These are phyloP conservation scores for Cladorrhinum sp. DNA, from an alignment of 2,329 filamentous ascomycete species.

Conservation along the genomic window DNA sequence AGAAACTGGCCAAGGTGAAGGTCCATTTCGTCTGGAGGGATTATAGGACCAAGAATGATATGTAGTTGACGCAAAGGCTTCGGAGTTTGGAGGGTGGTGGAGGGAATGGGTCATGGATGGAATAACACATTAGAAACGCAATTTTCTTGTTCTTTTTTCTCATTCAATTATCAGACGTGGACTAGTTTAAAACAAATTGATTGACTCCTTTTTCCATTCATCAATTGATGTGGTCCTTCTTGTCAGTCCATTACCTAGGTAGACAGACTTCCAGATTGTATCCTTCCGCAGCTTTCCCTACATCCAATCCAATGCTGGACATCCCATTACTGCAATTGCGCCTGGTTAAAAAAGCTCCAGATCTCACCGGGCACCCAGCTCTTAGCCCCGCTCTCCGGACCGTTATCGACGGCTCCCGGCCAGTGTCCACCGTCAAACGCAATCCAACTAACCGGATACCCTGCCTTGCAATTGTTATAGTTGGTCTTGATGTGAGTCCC, in stretches of 20 bases:
- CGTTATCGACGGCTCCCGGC: constrained; percentile 9
- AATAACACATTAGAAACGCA: too few relatives aligned
- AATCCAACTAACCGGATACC: constrained; percentile 24
- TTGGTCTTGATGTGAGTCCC: constrained; percentile 17
- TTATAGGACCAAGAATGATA: constrained; percentile 23
- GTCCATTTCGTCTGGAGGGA: constrained; percentile 32
- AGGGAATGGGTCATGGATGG: too few relatives aligned
- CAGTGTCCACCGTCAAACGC: constrained; percentile 14
- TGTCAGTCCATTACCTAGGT: too few relatives aligned
- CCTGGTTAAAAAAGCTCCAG: constrained; percentile 6
- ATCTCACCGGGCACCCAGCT: constrained; percentile 5
- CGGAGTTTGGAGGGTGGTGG: too few relatives aligned
- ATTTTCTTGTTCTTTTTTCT: too few relatives aligned
- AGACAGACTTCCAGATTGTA: too few relatives aligned
- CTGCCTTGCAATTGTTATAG: constrained; percentile 18
- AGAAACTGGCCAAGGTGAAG: constrained; percentile 26
- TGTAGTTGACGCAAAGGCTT: constrained; percentile 21
- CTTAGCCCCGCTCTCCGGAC: background rate
- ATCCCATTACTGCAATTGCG: constrained; percentile 1
- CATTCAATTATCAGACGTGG: too few relatives aligned
- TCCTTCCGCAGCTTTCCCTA: too few relatives aligned
- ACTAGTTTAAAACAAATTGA: too few relatives aligned
- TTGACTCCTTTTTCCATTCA: too few relatives aligned
- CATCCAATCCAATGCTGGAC: too few relatives aligned
- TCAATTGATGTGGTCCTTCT: too few relatives aligned